Conservation (phyloP, 2,329 filamentous ascomycete genomes). For the Setomelanomma holmii region DNA sequence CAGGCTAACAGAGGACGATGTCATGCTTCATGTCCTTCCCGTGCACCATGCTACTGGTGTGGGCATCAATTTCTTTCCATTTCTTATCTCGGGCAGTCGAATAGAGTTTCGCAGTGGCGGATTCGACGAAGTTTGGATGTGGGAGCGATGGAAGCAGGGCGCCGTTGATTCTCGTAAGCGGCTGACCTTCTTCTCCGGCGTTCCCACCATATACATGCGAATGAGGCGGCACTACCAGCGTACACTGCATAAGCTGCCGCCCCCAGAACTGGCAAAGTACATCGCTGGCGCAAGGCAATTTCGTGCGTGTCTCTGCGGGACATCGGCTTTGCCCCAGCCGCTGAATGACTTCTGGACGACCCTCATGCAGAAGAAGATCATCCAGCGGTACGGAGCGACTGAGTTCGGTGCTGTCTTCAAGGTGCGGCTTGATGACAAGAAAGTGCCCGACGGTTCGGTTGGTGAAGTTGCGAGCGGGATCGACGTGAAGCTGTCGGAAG, state of each 20-base stretch:
- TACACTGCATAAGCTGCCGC: conserved; percentile 35
- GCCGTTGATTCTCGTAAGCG: conserved; percentile 26
- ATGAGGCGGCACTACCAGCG: conserved; percentile 48
- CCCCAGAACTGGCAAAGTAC: conserved; percentile 48
- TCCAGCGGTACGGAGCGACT: conserved; percentile 55
- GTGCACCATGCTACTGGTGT: conserved; percentile 48
- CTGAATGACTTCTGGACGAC: conserved; percentile 60
- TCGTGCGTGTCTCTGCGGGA: conserved; percentile 54
- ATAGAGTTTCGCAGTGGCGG: conserved; percentile 47
- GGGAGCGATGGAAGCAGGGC: conserved; percentile 43
- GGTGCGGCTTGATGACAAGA: conserved; percentile 43
- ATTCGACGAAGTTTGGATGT: conserved; percentile 46
- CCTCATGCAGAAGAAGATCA: conserved; percentile 52
- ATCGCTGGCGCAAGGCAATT: conserved; percentile 52
- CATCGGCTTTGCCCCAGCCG: conserved; percentile 58
- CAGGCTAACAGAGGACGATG: conserved; percentile 39
- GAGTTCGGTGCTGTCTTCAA: conserved; percentile 55
- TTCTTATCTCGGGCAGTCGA: conserved; percentile 38
- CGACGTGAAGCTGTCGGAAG: conserved; percentile 51
- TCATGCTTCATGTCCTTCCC: conserved; percentile 44
- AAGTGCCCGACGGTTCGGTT: conserved; percentile 39
- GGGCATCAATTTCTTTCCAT: conserved; percentile 47
- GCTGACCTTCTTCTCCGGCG: conserved; percentile 46
- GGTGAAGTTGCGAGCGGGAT: conserved; percentile 50
- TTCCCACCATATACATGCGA: conserved; percentile 48